Evolutionary conservation across 768 basidiomycete genomes (phyloP), one percentile per base, ranked within the genome.

Genomic region (Leccinum longicurvipes): DNA sequence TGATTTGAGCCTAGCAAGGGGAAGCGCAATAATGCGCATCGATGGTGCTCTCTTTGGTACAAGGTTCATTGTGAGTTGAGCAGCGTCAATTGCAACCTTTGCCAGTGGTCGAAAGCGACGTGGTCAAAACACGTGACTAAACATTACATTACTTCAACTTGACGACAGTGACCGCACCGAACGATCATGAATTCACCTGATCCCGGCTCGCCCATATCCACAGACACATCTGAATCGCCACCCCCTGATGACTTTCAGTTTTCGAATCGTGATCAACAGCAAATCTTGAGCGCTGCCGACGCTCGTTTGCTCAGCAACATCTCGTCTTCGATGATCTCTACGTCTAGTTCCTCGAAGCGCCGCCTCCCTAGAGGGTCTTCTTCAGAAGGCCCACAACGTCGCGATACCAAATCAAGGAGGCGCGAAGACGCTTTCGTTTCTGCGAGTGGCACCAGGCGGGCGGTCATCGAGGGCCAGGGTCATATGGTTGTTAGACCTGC

Each of bases 341-440:
- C 57, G 23, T 54, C 72, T 21, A 64, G 71, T 50, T 66, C 78
- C 24, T 76, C 82, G 11, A 82, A 82, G 60, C 79, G 82, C 15
- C 77, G 80, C 31, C 70, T 81, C n/a, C 81, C 81, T 6, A 73
- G 72, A 36, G 75, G 80, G n/a, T 70, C 76, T 32, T 73, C 75
- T 14, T 75, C 72, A 27, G 75, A 74, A 55, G 71, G 73, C 10
- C 71, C 76, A 41, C 76, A 77, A 31, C 73, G 72, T 57, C 73
- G 82, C 44, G 82, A 83, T 60, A 68, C 77, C 1, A 83, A 83
- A 59, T 73, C 77, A 17, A 72, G 82, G 59, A 77, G 77, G 53
- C 72, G 79, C 42, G 79, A 78, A 47, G 82, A 79, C 59, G 65
- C 71, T 2, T 63, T 72, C 56, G 54, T 57, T 29, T 23, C 61